Conservation (phyloP, 2,329 filamentous ascomycete species). For the Cytospora paraplurivora region DNA sequence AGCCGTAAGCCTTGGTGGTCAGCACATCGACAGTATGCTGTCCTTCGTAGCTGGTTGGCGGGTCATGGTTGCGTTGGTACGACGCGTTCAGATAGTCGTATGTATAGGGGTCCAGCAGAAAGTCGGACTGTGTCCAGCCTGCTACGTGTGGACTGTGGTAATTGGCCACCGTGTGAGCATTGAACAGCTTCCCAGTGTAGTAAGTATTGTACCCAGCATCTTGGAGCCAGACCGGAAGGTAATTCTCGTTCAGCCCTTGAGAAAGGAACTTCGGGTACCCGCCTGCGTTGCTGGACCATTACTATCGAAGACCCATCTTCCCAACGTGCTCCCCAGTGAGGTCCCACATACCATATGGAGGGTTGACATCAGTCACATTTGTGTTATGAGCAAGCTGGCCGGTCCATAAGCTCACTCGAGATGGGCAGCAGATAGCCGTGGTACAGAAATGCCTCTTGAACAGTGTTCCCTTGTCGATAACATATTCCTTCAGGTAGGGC, state of each 20-base stretch:
- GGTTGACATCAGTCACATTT: constrained; percentile 61
- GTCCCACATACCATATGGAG: constrained; percentile 54
- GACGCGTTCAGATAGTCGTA: constrained; percentile 62
- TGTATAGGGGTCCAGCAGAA: constrained; percentile 61
- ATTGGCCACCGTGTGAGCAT: constrained; percentile 61
- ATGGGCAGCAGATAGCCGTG: constrained; percentile 63
- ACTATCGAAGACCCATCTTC: too few species aligned
- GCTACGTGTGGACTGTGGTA: constrained; percentile 48
- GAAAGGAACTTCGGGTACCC: constrained; percentile 67
- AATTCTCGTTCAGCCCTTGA: constrained; percentile 66
- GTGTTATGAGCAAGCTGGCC: constrained; percentile 65
- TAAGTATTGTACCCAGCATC: constrained; percentile 69
- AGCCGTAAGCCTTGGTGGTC: constrained; percentile 15
- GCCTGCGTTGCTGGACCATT: constrained; percentile 36
- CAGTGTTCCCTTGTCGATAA: constrained; percentile 56
- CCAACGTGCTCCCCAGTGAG: too few species aligned
- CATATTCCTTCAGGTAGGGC: constrained; percentile 55
- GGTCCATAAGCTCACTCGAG: constrained; percentile 61
- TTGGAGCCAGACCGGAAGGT: constrained; percentile 72
- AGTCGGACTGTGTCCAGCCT: constrained; percentile 12
- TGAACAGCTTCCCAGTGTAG: constrained; percentile 72
- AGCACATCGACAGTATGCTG: constrained; percentile 6
- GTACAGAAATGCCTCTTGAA: constrained; percentile 63
- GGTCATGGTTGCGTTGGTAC: not conserved
- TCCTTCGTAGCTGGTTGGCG: constrained; percentile 2